These are phyloP conservation scores for Melastoma malabathricum DNA, from an alignment of 345 rosid species.

Conservation along the genomic window DNA sequence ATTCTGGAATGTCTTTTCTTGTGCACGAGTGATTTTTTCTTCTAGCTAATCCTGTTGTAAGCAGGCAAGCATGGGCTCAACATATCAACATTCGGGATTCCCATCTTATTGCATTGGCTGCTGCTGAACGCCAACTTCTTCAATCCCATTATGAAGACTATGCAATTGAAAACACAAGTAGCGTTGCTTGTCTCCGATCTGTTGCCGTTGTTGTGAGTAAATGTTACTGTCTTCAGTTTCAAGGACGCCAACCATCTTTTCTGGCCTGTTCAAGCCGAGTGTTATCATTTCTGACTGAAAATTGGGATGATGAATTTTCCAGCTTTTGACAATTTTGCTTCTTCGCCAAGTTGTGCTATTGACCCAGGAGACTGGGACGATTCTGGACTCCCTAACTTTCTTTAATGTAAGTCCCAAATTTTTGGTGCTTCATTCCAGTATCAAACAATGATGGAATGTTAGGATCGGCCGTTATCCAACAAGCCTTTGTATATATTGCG, in stretches of 20 bases:
- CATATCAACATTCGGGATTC: slow-evolving; percentile 39
- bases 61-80: slow-evolving; percentile 54
- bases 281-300: slow-evolving; percentile 1
- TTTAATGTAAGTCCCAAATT: slow-evolving; percentile 23
- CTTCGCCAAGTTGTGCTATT: slow-evolving; percentile 39
- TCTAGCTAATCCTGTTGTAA: background rate
- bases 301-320: slow-evolving; percentile 9
- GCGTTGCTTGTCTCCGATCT: slow-evolving; percentile 47
- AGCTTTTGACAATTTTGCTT: slow-evolving; percentile 47
- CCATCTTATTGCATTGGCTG: slow-evolving; percentile 41
- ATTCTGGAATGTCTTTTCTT: no score
- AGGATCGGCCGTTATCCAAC: no score
- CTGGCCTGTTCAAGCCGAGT: background rate
- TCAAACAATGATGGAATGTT: no score
- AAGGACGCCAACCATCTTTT: background rate
- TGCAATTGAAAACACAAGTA: slow-evolving; percentile 31
- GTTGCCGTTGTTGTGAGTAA: slow-evolving; percentile 39
- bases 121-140: slow-evolving; percentile 38
- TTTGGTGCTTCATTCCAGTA: no score
- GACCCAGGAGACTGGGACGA: slow-evolving; percentile 27
- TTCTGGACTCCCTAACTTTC: slow-evolving; percentile 29
- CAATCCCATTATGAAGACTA: slow-evolving; percentile 46
- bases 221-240: background rate
- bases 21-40: no score
- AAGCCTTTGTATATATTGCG: no score